These are phyloP conservation scores for Clitopilus passeckerianus DNA, from an alignment of 768 basidiomycete species.

Conservation along the genomic window DNA sequence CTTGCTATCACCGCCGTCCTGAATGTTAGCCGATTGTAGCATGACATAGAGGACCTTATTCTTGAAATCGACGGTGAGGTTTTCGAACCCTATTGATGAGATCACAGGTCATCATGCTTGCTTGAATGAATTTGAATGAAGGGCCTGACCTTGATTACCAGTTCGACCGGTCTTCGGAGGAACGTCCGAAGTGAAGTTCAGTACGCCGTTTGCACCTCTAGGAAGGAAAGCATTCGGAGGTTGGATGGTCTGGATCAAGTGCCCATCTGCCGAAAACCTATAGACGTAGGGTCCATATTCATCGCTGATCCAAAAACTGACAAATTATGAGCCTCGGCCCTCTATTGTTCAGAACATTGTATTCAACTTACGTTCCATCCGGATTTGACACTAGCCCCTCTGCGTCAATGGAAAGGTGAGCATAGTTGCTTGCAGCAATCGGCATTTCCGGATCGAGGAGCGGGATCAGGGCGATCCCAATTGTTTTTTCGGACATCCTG, in stretches of 20 bases:
- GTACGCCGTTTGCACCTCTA: constrained; percentile 28
- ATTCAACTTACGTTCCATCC: constrained; percentile 46
- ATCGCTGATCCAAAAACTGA: constrained; percentile 62
- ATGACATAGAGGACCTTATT: constrained; percentile 53
- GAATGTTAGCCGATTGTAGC: constrained; percentile 57
- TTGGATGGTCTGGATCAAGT: constrained; percentile 50
- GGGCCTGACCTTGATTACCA: constrained; percentile 45
- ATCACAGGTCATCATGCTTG: background rate
- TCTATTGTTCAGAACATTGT: background rate
- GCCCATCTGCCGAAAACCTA: constrained; percentile 38
- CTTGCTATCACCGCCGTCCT: constrained; percentile 53
- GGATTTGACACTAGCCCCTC: constrained; percentile 54
- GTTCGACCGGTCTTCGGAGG: constrained; percentile 49
- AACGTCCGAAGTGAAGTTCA: constrained; percentile 47
- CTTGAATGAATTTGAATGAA: background rate
- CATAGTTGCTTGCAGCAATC: constrained; percentile 32
- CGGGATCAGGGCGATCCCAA: constrained; percentile 17
- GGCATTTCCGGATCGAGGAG: constrained; percentile 41
- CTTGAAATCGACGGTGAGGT: constrained; percentile 44
- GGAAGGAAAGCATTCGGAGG: constrained; percentile 58
- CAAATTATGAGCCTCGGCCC: background rate
- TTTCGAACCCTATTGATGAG: constrained; percentile 45
- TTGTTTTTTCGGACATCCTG: constrained; percentile 34
- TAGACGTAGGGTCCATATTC: constrained; percentile 68
- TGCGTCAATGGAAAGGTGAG: constrained; percentile 47